phyloP scores from a whole-genome alignment of 768 basidiomycete genomes.

The Boletus edulis region DNA sequence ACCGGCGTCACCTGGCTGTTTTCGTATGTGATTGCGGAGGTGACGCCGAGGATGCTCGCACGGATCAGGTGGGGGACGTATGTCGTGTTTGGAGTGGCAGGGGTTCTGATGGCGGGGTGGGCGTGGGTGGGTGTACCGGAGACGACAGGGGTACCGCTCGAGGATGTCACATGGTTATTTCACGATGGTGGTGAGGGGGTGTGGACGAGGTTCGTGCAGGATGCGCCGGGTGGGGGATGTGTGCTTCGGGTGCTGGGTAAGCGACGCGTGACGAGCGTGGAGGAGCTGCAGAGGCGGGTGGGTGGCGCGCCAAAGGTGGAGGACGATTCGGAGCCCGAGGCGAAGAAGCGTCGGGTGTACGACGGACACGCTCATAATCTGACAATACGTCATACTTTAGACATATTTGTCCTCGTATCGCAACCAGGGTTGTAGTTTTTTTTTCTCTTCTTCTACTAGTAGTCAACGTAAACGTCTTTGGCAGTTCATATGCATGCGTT shows the following conservation, averaged over 20 bases:
- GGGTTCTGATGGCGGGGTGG: conserved; percentile 32
- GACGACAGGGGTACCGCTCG: conserved; percentile 38
- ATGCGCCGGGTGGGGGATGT: conserved; percentile 33
- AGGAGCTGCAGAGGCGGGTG: conserved; percentile 19
- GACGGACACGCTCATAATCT: conserved; percentile 1
- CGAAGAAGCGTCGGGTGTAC: not conserved
- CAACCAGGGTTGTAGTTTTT: too few relatives aligned
- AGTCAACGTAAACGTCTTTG: too few relatives aligned
- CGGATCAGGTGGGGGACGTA: conserved; percentile 31
- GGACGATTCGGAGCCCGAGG: too few relatives aligned
- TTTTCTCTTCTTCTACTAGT: too few relatives aligned
- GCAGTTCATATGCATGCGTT: too few relatives aligned
- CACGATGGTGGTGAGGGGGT: conserved; percentile 12
- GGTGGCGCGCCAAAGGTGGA: not conserved
- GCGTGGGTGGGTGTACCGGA: conserved; percentile 39
- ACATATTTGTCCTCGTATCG: too few relatives aligned
- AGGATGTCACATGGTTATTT: conserved; percentile 37
- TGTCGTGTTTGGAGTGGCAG: conserved; percentile 31
- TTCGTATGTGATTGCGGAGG: conserved; percentile 37
- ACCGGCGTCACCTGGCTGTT: conserved; percentile 35
- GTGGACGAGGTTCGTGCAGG: conserved; percentile 28
- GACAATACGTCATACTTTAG: not conserved
- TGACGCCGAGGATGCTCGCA: conserved; percentile 37
- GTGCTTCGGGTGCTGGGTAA: conserved; percentile 26
- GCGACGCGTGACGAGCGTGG: conserved; percentile 24